These are phyloP conservation scores for Geranium brycei DNA, from an alignment of 345 rosid genomes.

Conservation along the genomic window DNA sequence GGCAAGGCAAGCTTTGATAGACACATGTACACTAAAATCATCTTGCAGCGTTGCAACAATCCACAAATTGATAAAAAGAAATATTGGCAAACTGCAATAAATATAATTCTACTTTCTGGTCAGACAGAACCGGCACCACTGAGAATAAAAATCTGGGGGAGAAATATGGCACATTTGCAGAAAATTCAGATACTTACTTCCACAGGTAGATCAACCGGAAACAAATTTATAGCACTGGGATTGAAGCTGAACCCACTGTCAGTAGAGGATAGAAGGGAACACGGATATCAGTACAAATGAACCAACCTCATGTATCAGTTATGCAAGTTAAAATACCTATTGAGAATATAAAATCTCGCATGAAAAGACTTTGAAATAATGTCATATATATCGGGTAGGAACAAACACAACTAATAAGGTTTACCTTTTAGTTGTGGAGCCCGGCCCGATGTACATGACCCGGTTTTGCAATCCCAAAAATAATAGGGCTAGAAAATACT, in stretches of 20 bases:
- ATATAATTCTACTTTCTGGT: background rate
- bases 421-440: no score
- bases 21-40: no score
- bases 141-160: background rate
- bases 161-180: background rate
- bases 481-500: background rate
- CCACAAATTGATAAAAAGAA: no score
- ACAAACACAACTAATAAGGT: no score
- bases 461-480: background rate
- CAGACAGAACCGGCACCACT: background rate
- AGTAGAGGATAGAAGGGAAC: constrained; percentile 1
- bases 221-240: constrained; percentile 57
- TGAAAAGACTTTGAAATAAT: no score
- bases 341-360: no score
- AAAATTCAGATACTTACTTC: constrained; percentile 36
- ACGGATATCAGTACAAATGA: constrained; percentile 3
- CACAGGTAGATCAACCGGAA: constrained; percentile 40
- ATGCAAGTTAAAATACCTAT: background rate
- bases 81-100: background rate
- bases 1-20: no score
- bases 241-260: constrained; percentile 63
- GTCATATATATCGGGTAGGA: no score
- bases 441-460: no score
- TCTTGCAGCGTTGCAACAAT: no score
- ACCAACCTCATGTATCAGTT: background rate